Percentiles rank a stretch among this genome's conserved stretches.
Conservation (phyloP, 2,329 filamentous ascomycete genomes). For the Penicillium psychrosexuale region DNA sequence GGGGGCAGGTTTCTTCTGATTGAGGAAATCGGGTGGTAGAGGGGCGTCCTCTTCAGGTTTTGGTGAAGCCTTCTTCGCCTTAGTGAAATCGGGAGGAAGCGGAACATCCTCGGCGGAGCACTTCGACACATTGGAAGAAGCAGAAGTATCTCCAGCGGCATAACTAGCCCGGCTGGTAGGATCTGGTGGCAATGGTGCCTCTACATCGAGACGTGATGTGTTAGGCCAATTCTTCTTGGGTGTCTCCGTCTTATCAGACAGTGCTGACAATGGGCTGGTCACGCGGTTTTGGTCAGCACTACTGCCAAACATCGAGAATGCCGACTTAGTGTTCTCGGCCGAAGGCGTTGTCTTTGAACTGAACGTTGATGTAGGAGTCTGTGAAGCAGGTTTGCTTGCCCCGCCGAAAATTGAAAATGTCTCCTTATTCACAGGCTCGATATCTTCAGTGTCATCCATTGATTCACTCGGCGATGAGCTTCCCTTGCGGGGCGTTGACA, state of each 20-base stretch:
- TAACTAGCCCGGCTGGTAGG: constrained; percentile 47
- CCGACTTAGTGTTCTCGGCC: constrained; percentile 30
- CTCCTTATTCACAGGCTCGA: constrained; percentile 24
- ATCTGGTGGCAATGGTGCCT: constrained; percentile 47
- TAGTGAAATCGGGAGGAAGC: constrained; percentile 29
- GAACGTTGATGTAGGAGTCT: constrained; percentile 28
- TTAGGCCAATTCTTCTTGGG: constrained; percentile 35
- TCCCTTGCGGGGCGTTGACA: constrained; percentile 34
- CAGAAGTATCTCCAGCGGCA: constrained; percentile 49
- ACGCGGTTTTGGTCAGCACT: constrained; percentile 22
- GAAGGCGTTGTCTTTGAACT: constrained; percentile 28
- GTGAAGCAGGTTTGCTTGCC: constrained; percentile 18
- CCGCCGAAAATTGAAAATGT: constrained; percentile 30
- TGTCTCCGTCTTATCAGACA: constrained; percentile 34
- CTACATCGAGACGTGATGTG: constrained; percentile 27
- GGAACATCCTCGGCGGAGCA: constrained; percentile 42
- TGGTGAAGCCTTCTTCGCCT: constrained; percentile 13
- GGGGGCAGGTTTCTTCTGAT: background rate
- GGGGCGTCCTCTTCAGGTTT: constrained; percentile 25
- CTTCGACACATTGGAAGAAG: constrained; percentile 44
- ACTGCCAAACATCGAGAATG: constrained; percentile 32
- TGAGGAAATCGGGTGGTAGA: constrained; percentile 21
- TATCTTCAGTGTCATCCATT: constrained; percentile 39
- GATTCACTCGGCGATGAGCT: constrained; percentile 33
- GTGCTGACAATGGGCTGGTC: constrained; percentile 30